Percentiles rank a stretch among this genome's conserved stretches.
phyloP scores from a whole-genome alignment of 768 basidiomycete genomes.

The Boletellus ananas region DNA sequence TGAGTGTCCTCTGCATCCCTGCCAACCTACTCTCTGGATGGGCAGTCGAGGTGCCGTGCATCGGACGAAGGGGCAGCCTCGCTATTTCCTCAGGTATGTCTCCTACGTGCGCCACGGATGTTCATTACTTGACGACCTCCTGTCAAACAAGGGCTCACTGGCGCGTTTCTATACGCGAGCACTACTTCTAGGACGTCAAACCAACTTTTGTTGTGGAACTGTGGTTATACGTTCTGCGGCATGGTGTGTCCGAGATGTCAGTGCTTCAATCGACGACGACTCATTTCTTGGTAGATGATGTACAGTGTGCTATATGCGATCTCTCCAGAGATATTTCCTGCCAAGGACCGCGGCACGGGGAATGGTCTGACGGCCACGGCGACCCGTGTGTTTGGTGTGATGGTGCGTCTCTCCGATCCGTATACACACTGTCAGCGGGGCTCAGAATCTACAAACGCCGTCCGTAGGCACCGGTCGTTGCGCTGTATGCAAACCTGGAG shows the following conservation, averaged over 20 bases:
- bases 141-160: conserved; percentile 62
- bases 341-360: conserved; percentile 69
- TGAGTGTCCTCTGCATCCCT: conserved; percentile 65
- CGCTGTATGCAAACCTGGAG: conserved; percentile 57
- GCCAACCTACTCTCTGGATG: conserved; percentile 70
- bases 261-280: background rate
- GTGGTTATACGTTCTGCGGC: conserved; percentile 61
- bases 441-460: background rate
- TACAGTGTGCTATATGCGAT: conserved; percentile 73
- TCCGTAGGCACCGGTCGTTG: conserved; percentile 59
- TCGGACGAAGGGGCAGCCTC: conserved; percentile 68
- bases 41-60: conserved; percentile 58
- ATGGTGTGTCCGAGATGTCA: conserved; percentile 38
- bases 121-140: conserved; percentile 43
- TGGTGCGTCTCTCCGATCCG: conserved; percentile 37
- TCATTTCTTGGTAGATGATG: conserved; percentile 47
- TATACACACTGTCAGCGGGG: too few relatives aligned
- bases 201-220: conserved; percentile 75
- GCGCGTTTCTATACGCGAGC: conserved; percentile 67
- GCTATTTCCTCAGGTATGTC: conserved; percentile 59
- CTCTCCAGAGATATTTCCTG: conserved; percentile 67
- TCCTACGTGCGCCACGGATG: conserved; percentile 8
- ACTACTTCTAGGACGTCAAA: conserved; percentile 58
- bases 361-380: conserved; percentile 60
- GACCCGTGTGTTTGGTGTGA: conserved; percentile 61